Percentiles rank a stretch among this genome's conserved stretches.
phyloP scores from a whole-genome alignment of 495 filamentous ascomycete species.

The Aeminium ludgeri region DNA sequence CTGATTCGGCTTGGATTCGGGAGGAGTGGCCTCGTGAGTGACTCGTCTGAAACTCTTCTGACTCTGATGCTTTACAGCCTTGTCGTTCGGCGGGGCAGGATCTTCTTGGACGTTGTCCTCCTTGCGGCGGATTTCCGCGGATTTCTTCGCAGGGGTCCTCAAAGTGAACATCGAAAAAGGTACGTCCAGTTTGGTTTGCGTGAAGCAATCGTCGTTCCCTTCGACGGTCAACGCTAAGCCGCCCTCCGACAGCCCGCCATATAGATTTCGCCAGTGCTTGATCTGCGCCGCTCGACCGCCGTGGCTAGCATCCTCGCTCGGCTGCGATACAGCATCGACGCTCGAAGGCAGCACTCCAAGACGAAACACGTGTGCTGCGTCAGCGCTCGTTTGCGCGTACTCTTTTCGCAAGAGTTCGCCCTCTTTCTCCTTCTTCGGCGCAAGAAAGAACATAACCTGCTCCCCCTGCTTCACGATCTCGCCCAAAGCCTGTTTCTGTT shows the following conservation, averaged over 20 bases:
- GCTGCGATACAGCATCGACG: background rate
- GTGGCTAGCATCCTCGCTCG: background rate
- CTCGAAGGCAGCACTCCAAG: slow-evolving; percentile 11
- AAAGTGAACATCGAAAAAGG: slow-evolving; percentile 1
- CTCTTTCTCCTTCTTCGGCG: background rate
- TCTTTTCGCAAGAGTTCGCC: background rate
- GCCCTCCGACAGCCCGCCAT: slow-evolving; percentile 12
- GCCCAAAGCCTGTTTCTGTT: slow-evolving; percentile 12
- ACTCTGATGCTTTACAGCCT: too few species aligned
- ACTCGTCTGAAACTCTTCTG: too few species aligned
- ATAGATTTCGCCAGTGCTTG: slow-evolving; percentile 1
- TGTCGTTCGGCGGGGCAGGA: too few species aligned
- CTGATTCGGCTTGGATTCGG: too few species aligned
- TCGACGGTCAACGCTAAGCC: slow-evolving; percentile 6
- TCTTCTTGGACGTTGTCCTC: too few species aligned
- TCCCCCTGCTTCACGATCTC: slow-evolving; percentile 15
- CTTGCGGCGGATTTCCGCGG: too few species aligned
- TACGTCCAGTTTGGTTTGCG: slow-evolving; percentile 13
- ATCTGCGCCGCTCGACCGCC: background rate
- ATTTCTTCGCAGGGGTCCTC: too few species aligned
- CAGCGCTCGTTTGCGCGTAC: background rate
- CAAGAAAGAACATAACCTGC: slow-evolving; percentile 14
- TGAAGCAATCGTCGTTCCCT: background rate
- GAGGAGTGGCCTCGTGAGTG: too few species aligned
- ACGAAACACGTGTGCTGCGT: background rate